Conservation (phyloP, 139 green algal species). For the Astrephomene gubernaculifera region DNA sequence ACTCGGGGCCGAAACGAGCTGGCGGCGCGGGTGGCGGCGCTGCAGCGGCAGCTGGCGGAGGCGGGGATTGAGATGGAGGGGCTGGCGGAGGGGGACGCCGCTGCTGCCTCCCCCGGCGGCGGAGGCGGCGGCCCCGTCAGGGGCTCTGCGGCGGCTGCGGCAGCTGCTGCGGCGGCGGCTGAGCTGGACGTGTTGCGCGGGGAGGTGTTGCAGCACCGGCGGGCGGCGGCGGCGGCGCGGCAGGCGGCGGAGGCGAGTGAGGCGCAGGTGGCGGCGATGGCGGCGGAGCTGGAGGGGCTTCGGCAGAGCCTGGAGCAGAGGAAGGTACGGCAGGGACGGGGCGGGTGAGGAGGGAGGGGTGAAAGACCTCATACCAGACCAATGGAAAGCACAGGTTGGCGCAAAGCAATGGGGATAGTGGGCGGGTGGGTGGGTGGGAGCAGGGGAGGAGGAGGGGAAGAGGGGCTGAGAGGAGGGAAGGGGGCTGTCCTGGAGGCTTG, state of each 20-base stretch:
- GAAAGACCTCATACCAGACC: no score
- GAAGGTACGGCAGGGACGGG: slow-evolving; percentile 4
- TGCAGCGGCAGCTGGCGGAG: slow-evolving; percentile 12
- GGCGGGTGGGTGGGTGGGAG: no score
- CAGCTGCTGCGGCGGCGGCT: not conserved
- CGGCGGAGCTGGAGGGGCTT: slow-evolving; percentile 48
- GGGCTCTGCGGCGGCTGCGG: not conserved
- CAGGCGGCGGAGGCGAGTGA: slow-evolving; percentile 36
- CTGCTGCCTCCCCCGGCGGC: no score
- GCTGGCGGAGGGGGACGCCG: no score
- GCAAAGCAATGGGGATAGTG: no score
- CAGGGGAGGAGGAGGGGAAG: no score
- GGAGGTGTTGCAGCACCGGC: slow-evolving; percentile 37
- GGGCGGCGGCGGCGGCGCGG: slow-evolving; percentile 21
- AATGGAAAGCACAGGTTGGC: no score
- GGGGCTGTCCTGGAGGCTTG: no score
- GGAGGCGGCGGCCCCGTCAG: not conserved
- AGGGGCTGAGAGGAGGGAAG: no score
- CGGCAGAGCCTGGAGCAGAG: not conserved
- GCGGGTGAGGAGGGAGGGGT: no score
- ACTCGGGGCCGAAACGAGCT: slow-evolving; percentile 32
- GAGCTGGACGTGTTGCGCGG: slow-evolving; percentile 40
- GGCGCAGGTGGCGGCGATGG: slow-evolving; percentile 46
- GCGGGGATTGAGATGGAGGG: not conserved
- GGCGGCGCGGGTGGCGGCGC: slow-evolving; percentile 26